Evolutionary conservation across 2,329 filamentous ascomycete species (phyloP).

Genomic region (Scedosporium boydii): DNA sequence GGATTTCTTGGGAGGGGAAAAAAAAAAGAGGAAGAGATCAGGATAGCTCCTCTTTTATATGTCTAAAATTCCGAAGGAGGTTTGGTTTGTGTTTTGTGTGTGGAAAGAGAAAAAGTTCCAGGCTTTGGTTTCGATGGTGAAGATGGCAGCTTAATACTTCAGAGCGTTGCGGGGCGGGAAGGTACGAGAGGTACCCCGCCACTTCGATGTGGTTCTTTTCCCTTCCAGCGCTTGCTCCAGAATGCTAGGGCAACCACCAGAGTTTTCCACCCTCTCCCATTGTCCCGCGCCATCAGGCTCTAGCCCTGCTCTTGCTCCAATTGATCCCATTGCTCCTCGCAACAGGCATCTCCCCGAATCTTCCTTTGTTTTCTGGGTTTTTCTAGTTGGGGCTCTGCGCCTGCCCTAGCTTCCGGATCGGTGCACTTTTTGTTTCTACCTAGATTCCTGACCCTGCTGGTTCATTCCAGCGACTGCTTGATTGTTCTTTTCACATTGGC

Average conservation of each 20-base stretch:
- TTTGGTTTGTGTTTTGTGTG: conserved; percentile 1
- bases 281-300: too few relatives aligned
- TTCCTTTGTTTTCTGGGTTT: neutral
- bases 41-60: conserved; percentile 2
- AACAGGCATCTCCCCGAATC: neutral
- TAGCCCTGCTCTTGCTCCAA: neutral
- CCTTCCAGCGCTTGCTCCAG: conserved; percentile 22
- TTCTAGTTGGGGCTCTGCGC: neutral
- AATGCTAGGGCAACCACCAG: conserved; percentile 7
- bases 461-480: neutral
- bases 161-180: conserved; percentile 6
- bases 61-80: neutral
- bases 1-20: neutral
- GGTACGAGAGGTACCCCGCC: conserved; percentile 9
- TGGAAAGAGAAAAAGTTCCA: conserved; percentile 5
- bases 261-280: neutral
- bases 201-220: conserved; percentile 33
- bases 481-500: neutral
- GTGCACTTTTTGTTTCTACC: neutral
- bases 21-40: neutral
- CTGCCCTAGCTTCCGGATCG: neutral
- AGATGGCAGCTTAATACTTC: conserved; percentile 6
- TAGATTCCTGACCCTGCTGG: neutral
- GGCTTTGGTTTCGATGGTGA: neutral
- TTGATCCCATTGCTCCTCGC: too few relatives aligned